Conservation (phyloP, 352 stramenopile species). For the Globisporangium heterothallicum region DNA sequence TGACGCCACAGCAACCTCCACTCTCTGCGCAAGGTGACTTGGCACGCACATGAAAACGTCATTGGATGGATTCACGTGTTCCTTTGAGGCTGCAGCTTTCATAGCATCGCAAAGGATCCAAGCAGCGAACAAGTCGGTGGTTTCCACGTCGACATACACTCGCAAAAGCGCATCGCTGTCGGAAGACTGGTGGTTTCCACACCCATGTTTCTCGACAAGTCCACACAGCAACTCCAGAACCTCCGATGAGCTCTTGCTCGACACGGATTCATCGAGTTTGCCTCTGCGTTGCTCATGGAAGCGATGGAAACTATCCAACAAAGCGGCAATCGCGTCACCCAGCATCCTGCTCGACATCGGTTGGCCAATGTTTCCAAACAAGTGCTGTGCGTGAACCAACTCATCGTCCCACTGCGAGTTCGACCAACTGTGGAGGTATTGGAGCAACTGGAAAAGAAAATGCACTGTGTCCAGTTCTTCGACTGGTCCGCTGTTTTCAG, state of each 20-base stretch:
- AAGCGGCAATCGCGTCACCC: neutral
- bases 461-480: neutral
- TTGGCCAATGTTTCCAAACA: neutral
- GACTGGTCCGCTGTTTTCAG: neutral
- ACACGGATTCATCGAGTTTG: neutral
- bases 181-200: too few species aligned
- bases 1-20: slow-evolving; percentile 4
- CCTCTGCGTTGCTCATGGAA: neutral
- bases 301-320: neutral
- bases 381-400: neutral
- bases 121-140: neutral
- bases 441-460: slow-evolving; percentile 5
- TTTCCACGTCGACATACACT: neutral
- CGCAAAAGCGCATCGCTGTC: neutral
- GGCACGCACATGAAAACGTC: slow-evolving; percentile 4
- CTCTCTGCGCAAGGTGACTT: neutral
- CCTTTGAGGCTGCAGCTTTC: neutral
- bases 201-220: slow-evolving; percentile 3
- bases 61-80: neutral
- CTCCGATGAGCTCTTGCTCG: slow-evolving; percentile 6
- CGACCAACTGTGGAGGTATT: neutral
- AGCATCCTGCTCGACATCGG: neutral
- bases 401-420: slow-evolving; percentile 2
- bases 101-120: slow-evolving; percentile 3
- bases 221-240: slow-evolving; percentile 8